Conservation (phyloP, 345 rosid genomes). For the Gossypium arboreum region DNA sequence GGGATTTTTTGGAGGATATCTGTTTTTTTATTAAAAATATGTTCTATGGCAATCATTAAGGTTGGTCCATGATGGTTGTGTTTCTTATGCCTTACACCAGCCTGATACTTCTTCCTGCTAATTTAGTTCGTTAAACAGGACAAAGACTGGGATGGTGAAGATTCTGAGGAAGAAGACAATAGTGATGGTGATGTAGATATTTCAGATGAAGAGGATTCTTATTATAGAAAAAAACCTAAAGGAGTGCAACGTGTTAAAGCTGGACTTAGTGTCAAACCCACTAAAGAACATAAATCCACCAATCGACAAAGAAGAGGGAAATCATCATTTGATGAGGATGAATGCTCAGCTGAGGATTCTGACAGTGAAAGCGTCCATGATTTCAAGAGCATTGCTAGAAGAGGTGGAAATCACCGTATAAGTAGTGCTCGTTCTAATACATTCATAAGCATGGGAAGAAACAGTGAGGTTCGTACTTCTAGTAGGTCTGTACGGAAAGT, state of each 20-base stretch:
- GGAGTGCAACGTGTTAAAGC: slow-evolving; percentile 55
- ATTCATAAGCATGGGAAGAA: slow-evolving; percentile 39
- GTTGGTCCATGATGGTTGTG: neutral
- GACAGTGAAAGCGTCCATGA: slow-evolving; percentile 57
- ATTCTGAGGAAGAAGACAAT: slow-evolving; percentile 64
- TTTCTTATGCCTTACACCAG: neutral
- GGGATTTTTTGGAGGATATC: neutral
- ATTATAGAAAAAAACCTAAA: slow-evolving; percentile 52
- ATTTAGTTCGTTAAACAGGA: slow-evolving; percentile 33
- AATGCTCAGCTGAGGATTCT: slow-evolving; percentile 63
- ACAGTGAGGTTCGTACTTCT: slow-evolving; percentile 82
- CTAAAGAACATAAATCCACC: slow-evolving; percentile 46
- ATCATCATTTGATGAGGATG: slow-evolving; percentile 63
- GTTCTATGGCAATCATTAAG: neutral
- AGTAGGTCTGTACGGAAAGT: slow-evolving; percentile 88
- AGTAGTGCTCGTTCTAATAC: slow-evolving; percentile 45
- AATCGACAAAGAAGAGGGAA: slow-evolving; percentile 58
- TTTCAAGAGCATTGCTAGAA: slow-evolving; percentile 52
- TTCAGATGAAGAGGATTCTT: slow-evolving; percentile 73
- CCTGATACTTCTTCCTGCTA: slow-evolving; percentile 3
- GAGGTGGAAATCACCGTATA: slow-evolving; percentile 59
- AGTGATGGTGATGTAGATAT: slow-evolving; percentile 60
- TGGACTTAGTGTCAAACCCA: slow-evolving; percentile 44
- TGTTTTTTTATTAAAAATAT: neutral
- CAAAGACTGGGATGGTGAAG: slow-evolving; percentile 72